phyloP scores from a whole-genome alignment of 768 basidiomycete species.

The Porphyrellus cyaneotinctus region DNA sequence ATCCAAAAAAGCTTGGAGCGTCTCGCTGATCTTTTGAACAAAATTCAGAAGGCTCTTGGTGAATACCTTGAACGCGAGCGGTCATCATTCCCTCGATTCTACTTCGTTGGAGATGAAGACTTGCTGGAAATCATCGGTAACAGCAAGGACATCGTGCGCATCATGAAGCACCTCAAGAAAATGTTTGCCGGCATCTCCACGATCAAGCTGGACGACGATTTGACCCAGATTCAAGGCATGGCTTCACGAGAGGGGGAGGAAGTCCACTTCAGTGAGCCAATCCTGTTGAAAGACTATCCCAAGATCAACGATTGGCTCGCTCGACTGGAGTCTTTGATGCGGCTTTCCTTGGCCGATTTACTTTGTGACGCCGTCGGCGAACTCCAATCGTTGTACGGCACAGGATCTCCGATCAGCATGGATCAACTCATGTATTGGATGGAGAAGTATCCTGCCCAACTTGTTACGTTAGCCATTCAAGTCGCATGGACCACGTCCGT shows the following conservation, averaged over 20 bases:
- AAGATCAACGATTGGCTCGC: conserved; percentile 99
- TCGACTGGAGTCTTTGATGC: conserved; percentile 90
- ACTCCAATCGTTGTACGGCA: conserved; percentile 75
- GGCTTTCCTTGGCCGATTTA: conserved; percentile 77
- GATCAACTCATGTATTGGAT: conserved; percentile 84
- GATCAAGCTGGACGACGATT: conserved; percentile 79
- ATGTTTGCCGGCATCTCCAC: conserved; percentile 99
- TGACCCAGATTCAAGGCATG: conserved; percentile 89
- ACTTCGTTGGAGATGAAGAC: conserved; percentile 99
- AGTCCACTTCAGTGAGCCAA: conserved; percentile 76
- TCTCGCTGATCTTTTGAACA: conserved; percentile 90
- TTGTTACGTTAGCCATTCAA: conserved; percentile 93
- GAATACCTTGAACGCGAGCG: conserved; percentile 98
- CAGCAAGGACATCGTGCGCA: conserved; percentile 95
- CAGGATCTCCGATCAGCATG: conserved; percentile 52
- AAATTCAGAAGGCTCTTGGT: conserved; percentile 98
- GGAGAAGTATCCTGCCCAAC: conserved; percentile 91
- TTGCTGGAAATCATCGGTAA: conserved; percentile 98
- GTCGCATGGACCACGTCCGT: conserved; percentile 90
- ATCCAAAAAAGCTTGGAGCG: conserved; percentile 98
- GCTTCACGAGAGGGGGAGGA: conserved; percentile 95
- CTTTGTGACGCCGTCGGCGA: conserved; percentile 78
- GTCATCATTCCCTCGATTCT: conserved; percentile 97
- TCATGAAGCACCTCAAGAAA: conserved; percentile 99
- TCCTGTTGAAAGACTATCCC: conserved; percentile 87